These are phyloP conservation scores for Aquilaria yunnanensis DNA, from an alignment of 345 rosid genomes.

Conservation along the genomic window DNA sequence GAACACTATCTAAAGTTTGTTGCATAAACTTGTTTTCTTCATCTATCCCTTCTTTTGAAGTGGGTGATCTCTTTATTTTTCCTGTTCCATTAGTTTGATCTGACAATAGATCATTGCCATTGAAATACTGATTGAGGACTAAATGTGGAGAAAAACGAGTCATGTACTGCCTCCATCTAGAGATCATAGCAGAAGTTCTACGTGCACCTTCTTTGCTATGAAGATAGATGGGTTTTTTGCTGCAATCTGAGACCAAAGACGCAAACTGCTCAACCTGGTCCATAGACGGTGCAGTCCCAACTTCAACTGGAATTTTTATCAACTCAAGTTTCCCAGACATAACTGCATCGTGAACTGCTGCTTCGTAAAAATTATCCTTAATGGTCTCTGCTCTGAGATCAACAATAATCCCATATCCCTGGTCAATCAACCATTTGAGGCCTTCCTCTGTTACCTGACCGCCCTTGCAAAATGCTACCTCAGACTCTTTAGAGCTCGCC, in stretches of 20 bases:
- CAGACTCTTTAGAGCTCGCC: conserved; percentile 32
- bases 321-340: conserved; percentile 49
- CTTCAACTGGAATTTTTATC: conserved; percentile 77
- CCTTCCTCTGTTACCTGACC: conserved; percentile 93
- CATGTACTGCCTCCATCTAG: conserved; percentile 95
- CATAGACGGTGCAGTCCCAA: conserved; percentile 72
- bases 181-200: conserved; percentile 89
- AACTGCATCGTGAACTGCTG: conserved; percentile 57
- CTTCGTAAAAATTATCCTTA: conserved; percentile 77
- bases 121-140: conserved; percentile 11
- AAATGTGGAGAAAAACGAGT: conserved; percentile 37
- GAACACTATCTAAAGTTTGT: conserved; percentile 25
- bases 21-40: conserved; percentile 20
- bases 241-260: conserved; percentile 58
- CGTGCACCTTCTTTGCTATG: conserved; percentile 91
- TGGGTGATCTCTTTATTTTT: conserved; percentile 15
- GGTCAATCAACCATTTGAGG: conserved; percentile 70
- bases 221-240: conserved; percentile 78
- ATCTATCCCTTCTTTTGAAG: conserved; percentile 28
- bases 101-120: conserved; percentile 14
- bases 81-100: conserved; percentile 17
- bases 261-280: conserved; percentile 95
- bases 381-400: conserved; percentile 79
- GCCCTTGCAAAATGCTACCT: conserved; percentile 86
- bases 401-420: conserved; percentile 75